Conservation (phyloP, 805 yeast species). For the Clavispora carvajalis region DNA sequence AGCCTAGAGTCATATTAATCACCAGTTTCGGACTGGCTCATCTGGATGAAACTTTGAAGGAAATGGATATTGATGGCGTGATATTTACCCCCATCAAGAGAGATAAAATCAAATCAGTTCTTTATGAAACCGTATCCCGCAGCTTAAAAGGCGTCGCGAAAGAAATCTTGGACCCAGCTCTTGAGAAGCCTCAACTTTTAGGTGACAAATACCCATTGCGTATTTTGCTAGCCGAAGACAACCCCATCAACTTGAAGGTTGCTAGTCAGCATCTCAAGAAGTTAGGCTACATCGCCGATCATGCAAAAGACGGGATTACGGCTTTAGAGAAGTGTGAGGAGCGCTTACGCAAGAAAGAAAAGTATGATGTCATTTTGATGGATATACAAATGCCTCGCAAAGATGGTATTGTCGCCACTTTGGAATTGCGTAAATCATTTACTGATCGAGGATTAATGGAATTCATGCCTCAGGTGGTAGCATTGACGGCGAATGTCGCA, state of each 20-base stretch:
- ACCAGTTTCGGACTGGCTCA: constrained; percentile 27
- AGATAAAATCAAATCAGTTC: constrained; percentile 15
- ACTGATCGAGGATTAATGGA: constrained; percentile 12
- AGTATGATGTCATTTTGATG: constrained; percentile 50
- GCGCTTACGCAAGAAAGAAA: constrained; percentile 18
- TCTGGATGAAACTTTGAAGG: constrained; percentile 16
- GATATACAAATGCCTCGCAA: constrained; percentile 53
- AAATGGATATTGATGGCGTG: constrained; percentile 17
- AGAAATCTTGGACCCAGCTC: background rate
- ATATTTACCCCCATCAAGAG: constrained; percentile 27
- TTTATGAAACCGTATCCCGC: background rate
- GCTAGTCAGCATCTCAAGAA: constrained; percentile 45
- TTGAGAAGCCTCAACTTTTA: background rate
- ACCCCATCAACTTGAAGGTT: constrained; percentile 44
- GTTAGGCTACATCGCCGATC: constrained; percentile 47
- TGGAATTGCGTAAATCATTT: constrained; percentile 31
- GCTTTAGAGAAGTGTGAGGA: constrained; percentile 33
- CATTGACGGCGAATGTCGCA: constrained; percentile 50
- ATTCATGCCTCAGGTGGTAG: constrained; percentile 36
- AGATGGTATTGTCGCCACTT: constrained; percentile 52
- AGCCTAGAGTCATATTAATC: constrained; percentile 18
- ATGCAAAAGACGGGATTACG: constrained; percentile 48
- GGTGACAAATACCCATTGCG: constrained; percentile 31
- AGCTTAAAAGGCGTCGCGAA: background rate
- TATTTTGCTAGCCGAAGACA: constrained; percentile 54